phyloP scores from a whole-genome alignment of 2,329 filamentous ascomycete genomes.

The Metarhizium brunneum region DNA sequence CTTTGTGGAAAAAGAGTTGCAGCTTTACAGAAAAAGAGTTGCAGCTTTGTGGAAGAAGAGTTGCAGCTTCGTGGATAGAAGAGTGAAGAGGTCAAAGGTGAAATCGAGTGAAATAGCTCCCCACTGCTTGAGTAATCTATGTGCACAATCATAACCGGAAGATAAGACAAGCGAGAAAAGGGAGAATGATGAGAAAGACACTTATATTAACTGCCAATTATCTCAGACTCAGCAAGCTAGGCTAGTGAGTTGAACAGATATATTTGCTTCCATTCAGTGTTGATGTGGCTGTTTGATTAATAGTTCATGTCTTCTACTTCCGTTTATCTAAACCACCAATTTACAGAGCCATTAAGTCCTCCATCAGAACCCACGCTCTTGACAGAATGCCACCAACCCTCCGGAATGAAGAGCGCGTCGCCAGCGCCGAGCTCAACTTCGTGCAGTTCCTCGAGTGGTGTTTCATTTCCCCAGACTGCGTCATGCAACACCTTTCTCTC shows the following conservation, averaged over 20 bases:
- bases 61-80: too few species aligned
- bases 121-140: not conserved
- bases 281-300: not conserved
- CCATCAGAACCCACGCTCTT: constrained; percentile 26
- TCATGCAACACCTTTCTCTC: constrained; percentile 59
- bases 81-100: too few species aligned
- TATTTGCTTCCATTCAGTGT: not conserved
- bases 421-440: constrained; percentile 51
- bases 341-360: constrained; percentile 31
- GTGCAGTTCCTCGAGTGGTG: constrained; percentile 22
- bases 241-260: not conserved
- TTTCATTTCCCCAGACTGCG: constrained; percentile 54
- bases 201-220: too few species aligned
- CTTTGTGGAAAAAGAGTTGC: too few species aligned
- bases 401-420: constrained; percentile 30
- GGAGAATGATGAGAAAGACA: too few species aligned
- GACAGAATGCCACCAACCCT: constrained; percentile 38
- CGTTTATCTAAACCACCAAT: constrained; percentile 35
- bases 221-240: too few species aligned
- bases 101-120: not conserved
- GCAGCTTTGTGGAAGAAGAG: too few species aligned
- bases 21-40: too few species aligned
- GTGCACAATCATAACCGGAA: not conserved
- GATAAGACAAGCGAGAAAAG: too few species aligned
- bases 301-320: not conserved